Evolutionary conservation across 2,329 filamentous ascomycete species (phyloP).

Genomic region (Aureobasidium sp.): DNA sequence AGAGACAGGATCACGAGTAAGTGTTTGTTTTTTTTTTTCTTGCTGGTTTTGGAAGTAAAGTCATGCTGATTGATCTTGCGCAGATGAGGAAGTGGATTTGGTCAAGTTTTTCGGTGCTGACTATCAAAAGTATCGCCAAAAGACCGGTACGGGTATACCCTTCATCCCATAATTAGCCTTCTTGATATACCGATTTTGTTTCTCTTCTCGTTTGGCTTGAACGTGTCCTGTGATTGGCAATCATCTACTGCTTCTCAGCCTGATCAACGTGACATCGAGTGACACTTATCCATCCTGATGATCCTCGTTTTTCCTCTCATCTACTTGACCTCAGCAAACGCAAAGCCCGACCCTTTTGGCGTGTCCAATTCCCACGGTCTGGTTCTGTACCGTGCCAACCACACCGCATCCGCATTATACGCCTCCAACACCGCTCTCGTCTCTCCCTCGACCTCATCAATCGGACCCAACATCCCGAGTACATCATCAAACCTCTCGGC

Average conservation of each 20-base stretch:
- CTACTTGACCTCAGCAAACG: background rate
- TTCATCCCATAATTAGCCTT: constrained; percentile 50
- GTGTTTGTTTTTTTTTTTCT: constrained; percentile 26
- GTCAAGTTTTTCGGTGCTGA: constrained; percentile 77
- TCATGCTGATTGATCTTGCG: constrained; percentile 12
- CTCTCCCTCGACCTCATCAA: constrained; percentile 34
- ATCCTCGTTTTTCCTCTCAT: background rate
- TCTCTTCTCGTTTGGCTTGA: too few relatives aligned
- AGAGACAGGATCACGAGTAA: constrained; percentile 58
- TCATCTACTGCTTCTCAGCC: too few relatives aligned
- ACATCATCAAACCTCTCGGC: constrained; percentile 67
- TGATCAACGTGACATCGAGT: too few relatives aligned
- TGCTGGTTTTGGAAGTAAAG: constrained; percentile 7
- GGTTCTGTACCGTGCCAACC: constrained; percentile 44
- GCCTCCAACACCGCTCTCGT: constrained; percentile 54
- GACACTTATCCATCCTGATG: too few relatives aligned
- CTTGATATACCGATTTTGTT: too few relatives aligned
- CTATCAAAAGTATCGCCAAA: constrained; percentile 65
- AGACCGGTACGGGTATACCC: constrained; percentile 72
- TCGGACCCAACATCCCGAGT: constrained; percentile 50
- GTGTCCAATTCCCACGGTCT: background rate
- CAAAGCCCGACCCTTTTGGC: background rate
- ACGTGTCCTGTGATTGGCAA: too few relatives aligned
- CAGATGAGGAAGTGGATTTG: constrained; percentile 71
- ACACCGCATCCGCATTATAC: constrained; percentile 69